Percentiles rank a stretch among this genome's conserved stretches.
Evolutionary conservation across 306 rosid genomes (phyloP).

Genomic region (Quercus mongolica): DNA sequence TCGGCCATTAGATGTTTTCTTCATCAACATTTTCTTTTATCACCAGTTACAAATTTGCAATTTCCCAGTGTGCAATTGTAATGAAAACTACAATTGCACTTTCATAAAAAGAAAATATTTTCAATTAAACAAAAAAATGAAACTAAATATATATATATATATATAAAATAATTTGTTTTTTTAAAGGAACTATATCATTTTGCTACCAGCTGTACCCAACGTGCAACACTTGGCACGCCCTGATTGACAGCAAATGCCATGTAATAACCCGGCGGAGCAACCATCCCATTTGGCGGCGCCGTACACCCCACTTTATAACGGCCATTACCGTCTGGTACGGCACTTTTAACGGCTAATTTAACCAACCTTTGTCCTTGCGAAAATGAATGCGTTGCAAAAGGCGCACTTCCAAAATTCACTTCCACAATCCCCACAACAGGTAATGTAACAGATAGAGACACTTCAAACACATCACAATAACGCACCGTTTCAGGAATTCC

Average conservation of each 20-base stretch:
- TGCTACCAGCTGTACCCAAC: conserved; percentile 58
- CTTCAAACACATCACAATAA: conserved; percentile 54
- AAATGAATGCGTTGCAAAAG: conserved; percentile 86
- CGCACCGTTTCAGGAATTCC: conserved; percentile 48
- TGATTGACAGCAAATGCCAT: conserved; percentile 86
- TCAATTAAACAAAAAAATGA: neutral
- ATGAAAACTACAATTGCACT: neutral
- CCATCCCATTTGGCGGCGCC: conserved; percentile 66
- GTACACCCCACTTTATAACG: conserved; percentile 45
- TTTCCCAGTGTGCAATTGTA: too few relatives aligned
- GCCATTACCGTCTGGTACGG: conserved; percentile 39
- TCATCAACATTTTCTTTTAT: neutral
- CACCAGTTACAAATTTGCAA: neutral
- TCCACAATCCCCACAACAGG: conserved; percentile 75
- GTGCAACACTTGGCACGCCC: conserved; percentile 86
- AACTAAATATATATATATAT: neutral
- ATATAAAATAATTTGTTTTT: too few relatives aligned
- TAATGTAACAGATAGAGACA: conserved; percentile 49
- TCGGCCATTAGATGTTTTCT: too few relatives aligned
- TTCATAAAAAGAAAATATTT: neutral
- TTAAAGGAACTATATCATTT: neutral
- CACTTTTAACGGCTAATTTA: conserved; percentile 53
- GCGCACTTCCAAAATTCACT: conserved; percentile 66
- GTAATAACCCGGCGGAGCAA: conserved; percentile 88
- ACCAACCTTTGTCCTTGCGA: conserved; percentile 85